Percentiles rank a stretch among this genome's conserved stretches.
phyloP scores from a whole-genome alignment of 1,284 basidiomycete species.

The Sphagnurus paluster region DNA sequence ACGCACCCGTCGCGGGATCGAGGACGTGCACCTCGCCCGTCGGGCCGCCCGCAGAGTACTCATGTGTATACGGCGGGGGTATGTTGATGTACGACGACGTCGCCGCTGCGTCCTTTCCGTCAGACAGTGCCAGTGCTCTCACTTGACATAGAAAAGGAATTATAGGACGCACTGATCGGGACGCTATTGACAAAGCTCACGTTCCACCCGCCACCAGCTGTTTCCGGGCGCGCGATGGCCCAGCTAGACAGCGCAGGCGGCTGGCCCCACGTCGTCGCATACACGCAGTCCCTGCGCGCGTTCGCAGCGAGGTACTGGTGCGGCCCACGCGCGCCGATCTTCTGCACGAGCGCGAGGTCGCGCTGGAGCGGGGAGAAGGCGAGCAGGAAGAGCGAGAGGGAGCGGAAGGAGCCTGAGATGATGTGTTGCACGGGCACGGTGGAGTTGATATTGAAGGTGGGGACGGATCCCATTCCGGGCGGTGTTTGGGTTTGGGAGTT shows the following conservation, averaged over 20 bases:
- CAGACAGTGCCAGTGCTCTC: too few species aligned
- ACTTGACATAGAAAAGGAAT: not conserved
- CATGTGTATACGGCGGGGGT: slow-evolving; percentile 43
- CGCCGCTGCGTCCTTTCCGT: slow-evolving; percentile 33
- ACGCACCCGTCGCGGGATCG: slow-evolving; percentile 32
- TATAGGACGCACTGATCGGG: slow-evolving; percentile 39
- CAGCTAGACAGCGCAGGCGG: slow-evolving; percentile 45
- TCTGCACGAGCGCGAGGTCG: slow-evolving; percentile 39
- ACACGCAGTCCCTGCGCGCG: slow-evolving; percentile 31
- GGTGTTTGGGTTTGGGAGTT: too few species aligned
- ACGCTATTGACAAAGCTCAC: slow-evolving; percentile 39
- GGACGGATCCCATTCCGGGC: too few species aligned
- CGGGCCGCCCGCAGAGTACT: slow-evolving; percentile 49
- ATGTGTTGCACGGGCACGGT: slow-evolving; percentile 39
- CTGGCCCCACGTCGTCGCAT: slow-evolving; percentile 48
- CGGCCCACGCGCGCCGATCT: slow-evolving; percentile 42
- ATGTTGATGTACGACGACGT: slow-evolving; percentile 50
- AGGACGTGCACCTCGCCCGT: slow-evolving; percentile 45
- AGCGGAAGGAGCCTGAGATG: slow-evolving; percentile 48
- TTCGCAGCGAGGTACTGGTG: slow-evolving; percentile 47
- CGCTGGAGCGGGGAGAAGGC: slow-evolving; percentile 42
- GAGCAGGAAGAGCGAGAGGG: slow-evolving; percentile 46
- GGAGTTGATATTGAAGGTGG: too few species aligned
- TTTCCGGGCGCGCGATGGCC: slow-evolving; percentile 31
- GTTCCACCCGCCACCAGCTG: slow-evolving; percentile 24